Base-by-base conservation (phyloP, 495 filamentous ascomycete species). In the Astrothelium macrocarpum region DNA sequence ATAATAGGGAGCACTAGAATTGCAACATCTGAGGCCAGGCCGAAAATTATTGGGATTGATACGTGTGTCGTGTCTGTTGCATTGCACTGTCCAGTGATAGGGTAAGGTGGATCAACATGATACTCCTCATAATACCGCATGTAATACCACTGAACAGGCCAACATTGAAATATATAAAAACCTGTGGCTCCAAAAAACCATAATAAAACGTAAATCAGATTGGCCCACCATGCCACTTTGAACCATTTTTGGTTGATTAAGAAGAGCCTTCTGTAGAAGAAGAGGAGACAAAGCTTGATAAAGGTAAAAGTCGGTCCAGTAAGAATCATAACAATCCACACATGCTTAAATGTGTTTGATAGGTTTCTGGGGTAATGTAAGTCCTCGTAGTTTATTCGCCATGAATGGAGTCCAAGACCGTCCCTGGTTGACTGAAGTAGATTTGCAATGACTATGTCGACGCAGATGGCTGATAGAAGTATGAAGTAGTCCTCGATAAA, bases 101-200 rank as follows among this genome's bases (percentile, higher is more conserved):
- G 32, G 16, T 64, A 62, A 2, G 71, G 71, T 0, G 66, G 65
- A 1, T 26, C 23, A 14, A 64, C 25, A 16, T 69, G 62, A 46
- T 53, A 72, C 12, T 64, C 42, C 0, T 26, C 28, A 59, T 66
- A 75, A 32, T 68, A 70, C 16, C 68, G 73, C 20, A 70, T 34
- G 63, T 66, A 75, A 36, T 73, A 75, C 65, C 67, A 75, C n/a
- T 58, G 34, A 16, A 69, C 65, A 1, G 73, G 73, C 26, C 67
- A 63, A 39, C 73, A 75, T 32, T 75, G 71, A 28, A 73, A 73
- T 1, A 75, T 59, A 32, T 73, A 75, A 63, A 71, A 73, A 20
- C 53, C 45, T 1, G 71, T 73, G 14, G 64, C 39, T 10, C 68
- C 68, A 61, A 75, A 65, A 32, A 69, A 67, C 73, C 71, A 75